These are phyloP conservation scores for Turritis glabra DNA, from an alignment of 345 rosid genomes.

Conservation along the genomic window DNA sequence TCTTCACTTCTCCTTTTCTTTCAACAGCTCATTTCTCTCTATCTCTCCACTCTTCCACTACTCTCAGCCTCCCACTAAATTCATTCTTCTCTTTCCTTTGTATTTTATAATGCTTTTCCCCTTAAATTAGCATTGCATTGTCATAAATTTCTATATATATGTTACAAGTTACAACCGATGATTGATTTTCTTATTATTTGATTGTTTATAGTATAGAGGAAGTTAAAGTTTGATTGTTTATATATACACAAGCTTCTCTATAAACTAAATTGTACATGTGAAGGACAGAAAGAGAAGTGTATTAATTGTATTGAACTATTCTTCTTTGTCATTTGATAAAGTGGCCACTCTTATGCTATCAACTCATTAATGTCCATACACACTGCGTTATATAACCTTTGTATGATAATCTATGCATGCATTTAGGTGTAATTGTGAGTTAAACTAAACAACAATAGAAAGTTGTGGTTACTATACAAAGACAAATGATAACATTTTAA, in stretches of 20 bases:
- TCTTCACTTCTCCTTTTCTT: slow-evolving; percentile 39
- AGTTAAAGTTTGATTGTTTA: too few relatives aligned
- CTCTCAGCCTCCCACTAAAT: slow-evolving; percentile 40
- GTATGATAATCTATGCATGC: not conserved
- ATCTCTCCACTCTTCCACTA: slow-evolving; percentile 42
- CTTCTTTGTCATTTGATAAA: slow-evolving; percentile 31
- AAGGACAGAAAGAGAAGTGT: slow-evolving; percentile 32
- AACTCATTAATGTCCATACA: slow-evolving; percentile 10
- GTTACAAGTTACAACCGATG: not conserved
- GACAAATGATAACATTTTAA: not conserved
- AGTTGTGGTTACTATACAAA: not conserved
- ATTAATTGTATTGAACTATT: slow-evolving; percentile 30
- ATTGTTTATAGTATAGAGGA: slow-evolving; percentile 5
- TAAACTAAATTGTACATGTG: slow-evolving; percentile 31
- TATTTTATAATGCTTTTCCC: slow-evolving; percentile 16
- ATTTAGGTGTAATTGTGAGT: slow-evolving; percentile 1
- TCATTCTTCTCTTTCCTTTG: slow-evolving; percentile 23
- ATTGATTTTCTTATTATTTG: slow-evolving; percentile 27
- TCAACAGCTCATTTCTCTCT: slow-evolving; percentile 41
- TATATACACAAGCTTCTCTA: slow-evolving; percentile 2
- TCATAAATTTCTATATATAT: slow-evolving; percentile 16
- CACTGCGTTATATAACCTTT: not conserved
- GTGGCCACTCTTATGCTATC: slow-evolving; percentile 25
- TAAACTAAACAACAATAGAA: not conserved
- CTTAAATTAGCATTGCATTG: not conserved